A percentile compares a stretch with the other conserved stretches of the same genome.
phyloP scores from a whole-genome alignment of 2,329 filamentous ascomycete species.

The Geosmithia flava region DNA sequence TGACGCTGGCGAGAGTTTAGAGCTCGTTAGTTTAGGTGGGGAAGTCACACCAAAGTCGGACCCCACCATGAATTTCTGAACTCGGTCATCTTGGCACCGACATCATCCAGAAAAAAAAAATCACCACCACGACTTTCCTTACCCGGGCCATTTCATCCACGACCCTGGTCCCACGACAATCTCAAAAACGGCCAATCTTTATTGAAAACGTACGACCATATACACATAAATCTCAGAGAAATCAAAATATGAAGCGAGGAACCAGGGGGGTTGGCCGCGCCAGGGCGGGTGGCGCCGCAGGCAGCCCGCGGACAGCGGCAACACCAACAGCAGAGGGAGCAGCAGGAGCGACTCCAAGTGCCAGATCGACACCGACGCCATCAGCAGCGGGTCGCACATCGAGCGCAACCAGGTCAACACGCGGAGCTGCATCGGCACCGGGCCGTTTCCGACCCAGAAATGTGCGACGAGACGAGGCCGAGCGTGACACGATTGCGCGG shows the following conservation, averaged over 20 bases:
- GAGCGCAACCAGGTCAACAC: constrained; percentile 5
- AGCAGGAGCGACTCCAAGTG: neutral
- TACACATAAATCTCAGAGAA: neutral
- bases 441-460: constrained; percentile 35
- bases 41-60: neutral
- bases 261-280: neutral
- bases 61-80: neutral
- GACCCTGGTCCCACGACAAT: neutral
- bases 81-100: neutral
- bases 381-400: constrained; percentile 2
- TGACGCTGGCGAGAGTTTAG: too few species aligned
- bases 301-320: neutral
- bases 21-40: neutral
- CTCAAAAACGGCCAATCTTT: neutral
- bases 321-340: constrained; percentile 1
- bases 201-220: neutral
- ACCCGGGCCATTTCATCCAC: neutral
- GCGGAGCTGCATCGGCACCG: constrained; percentile 18
- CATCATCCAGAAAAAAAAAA: neutral
- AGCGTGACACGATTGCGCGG: constrained; percentile 32
- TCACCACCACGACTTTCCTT: neutral
- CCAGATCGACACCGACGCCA: neutral
- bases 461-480: constrained; percentile 35
- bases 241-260: constrained; percentile 1
- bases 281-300: constrained; percentile 1